Evolutionary conservation across 495 filamentous ascomycete species (phyloP).

Genomic region (Penicillium angulare): DNA sequence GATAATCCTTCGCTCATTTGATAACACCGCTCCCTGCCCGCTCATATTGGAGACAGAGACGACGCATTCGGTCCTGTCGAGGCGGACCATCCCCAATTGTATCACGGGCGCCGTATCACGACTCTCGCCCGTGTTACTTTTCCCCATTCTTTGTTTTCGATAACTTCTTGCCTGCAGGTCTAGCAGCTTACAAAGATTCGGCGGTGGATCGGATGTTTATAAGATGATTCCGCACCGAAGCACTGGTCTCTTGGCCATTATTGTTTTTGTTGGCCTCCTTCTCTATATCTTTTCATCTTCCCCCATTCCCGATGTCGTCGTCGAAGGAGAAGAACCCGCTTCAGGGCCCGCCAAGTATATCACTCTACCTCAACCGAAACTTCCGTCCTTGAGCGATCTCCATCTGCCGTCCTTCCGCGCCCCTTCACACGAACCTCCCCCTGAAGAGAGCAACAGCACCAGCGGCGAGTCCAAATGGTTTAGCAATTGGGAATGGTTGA

Average conservation of each 20-base stretch:
- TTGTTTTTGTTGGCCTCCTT: slow-evolving; percentile 45
- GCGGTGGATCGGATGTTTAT: slow-evolving; percentile 4
- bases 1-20: not conserved
- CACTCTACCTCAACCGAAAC: slow-evolving; percentile 39
- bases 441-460: slow-evolving; percentile 76
- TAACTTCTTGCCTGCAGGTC: slow-evolving; percentile 1
- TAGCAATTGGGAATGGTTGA: slow-evolving; percentile 82
- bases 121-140: not conserved
- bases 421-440: slow-evolving; percentile 72
- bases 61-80: slow-evolving; percentile 16
- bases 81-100: slow-evolving; percentile 9
- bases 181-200: slow-evolving; percentile 4
- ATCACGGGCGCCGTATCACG: slow-evolving; percentile 7
- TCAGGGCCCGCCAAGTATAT: slow-evolving; percentile 34
- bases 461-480: slow-evolving; percentile 82
- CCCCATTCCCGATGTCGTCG: slow-evolving; percentile 27
- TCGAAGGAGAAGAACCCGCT: slow-evolving; percentile 17
- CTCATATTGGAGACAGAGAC: not conserved
- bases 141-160: slow-evolving; percentile 3
- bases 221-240: slow-evolving; percentile 46
- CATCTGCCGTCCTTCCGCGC: slow-evolving; percentile 56
- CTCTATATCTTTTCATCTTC: slow-evolving; percentile 47
- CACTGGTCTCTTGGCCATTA: slow-evolving; percentile 40
- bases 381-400: slow-evolving; percentile 38
- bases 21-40: not conserved